These are phyloP conservation scores for Aspergillus brasiliensis DNA, from an alignment of 2,329 filamentous ascomycete genomes.

Conservation along the genomic window DNA sequence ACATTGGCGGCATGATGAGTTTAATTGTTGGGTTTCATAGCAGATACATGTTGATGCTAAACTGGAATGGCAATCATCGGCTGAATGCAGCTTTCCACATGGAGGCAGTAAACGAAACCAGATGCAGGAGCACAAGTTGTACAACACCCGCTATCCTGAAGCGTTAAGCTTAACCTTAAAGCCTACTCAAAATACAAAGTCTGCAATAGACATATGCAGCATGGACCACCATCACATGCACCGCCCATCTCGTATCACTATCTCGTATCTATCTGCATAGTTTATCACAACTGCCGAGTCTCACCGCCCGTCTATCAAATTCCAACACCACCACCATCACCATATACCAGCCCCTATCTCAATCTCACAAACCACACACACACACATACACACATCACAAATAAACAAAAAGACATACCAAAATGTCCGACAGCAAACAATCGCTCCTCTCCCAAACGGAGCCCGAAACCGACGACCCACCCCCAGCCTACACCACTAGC, in stretches of 20 bases:
- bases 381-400: neutral
- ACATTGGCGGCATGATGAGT: too few relatives aligned
- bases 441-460: conserved; percentile 23
- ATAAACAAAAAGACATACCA: neutral
- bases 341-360: neutral
- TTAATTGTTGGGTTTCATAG: too few relatives aligned
- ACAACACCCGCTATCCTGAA: too few relatives aligned
- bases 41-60: too few relatives aligned
- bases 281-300: conserved; percentile 1
- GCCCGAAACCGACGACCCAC: conserved; percentile 26
- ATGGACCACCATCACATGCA: neutral
- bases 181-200: too few relatives aligned
- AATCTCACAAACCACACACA: neutral
- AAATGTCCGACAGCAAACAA: conserved; percentile 36
- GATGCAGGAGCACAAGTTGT: too few relatives aligned
- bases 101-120: too few relatives aligned
- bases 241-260: neutral
- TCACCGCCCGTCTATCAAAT: conserved; percentile 11
- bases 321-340: neutral
- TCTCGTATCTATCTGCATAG: neutral
- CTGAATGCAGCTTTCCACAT: too few relatives aligned
- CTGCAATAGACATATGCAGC: neutral
- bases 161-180: too few relatives aligned
- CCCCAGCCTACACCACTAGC: conserved; percentile 38
- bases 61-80: too few relatives aligned